phyloP scores from a whole-genome alignment of 129 eudicot genomes.

The Flaveria bidentis region DNA sequence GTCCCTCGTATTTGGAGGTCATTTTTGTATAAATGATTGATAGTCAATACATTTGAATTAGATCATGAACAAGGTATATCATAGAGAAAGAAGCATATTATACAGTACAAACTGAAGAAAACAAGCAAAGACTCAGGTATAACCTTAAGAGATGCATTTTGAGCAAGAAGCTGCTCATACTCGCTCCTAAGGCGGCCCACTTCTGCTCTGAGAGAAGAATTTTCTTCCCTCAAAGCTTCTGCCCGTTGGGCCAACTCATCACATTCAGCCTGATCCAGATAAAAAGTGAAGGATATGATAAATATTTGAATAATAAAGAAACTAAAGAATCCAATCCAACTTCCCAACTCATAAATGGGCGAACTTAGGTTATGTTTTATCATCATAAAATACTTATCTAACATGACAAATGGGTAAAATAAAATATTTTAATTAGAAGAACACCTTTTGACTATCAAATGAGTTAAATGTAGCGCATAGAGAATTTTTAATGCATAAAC shows the following conservation, averaged over 20 bases:
- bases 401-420: not conserved
- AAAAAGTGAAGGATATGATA: not conserved
- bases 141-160: constrained; percentile 87
- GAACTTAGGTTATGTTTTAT: not conserved
- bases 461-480: not conserved
- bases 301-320: not conserved
- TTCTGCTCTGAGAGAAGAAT: constrained; percentile 72
- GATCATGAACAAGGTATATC: not conserved
- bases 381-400: not conserved
- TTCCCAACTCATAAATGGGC: not conserved
- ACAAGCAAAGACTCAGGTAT: constrained; percentile 1
- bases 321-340: not conserved
- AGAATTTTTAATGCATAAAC: not conserved
- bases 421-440: not conserved
- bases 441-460: not conserved
- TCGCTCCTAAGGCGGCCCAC: constrained; percentile 66
- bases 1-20: not conserved
- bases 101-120: not conserved
- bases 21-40: not conserved
- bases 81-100: not conserved
- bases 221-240: constrained; percentile 78
- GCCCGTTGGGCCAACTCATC: constrained; percentile 96
- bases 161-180: constrained; percentile 73
- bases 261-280: constrained; percentile 76
- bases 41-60: not conserved